Evolutionary conservation across 2,329 filamentous ascomycete species (phyloP).

Genomic region (Arthrobotrys megalospora): DNA sequence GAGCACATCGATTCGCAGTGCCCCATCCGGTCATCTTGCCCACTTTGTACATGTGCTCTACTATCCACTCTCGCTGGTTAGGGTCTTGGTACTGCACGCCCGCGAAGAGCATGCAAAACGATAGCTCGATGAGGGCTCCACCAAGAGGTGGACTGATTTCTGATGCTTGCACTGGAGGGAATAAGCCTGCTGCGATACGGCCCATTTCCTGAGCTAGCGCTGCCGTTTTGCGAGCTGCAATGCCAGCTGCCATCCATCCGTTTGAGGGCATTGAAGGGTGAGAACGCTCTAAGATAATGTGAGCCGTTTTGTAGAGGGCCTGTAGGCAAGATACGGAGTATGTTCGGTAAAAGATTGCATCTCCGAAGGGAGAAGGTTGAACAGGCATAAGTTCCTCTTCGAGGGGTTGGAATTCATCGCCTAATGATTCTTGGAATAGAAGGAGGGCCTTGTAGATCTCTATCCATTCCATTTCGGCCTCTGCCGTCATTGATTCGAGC

Average conservation of each 20-base stretch:
- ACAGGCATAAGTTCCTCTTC: constrained; percentile 76
- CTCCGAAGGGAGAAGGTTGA: constrained; percentile 82
- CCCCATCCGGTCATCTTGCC: constrained; percentile 88
- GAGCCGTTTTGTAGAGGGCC: constrained; percentile 87
- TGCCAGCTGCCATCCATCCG: constrained; percentile 86
- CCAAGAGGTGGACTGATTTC: constrained; percentile 83
- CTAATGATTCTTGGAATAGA: constrained; percentile 76
- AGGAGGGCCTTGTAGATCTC: constrained; percentile 80
- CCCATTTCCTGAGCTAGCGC: constrained; percentile 82
- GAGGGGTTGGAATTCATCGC: constrained; percentile 82
- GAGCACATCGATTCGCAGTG: constrained; percentile 83
- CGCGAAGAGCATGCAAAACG: constrained; percentile 87
- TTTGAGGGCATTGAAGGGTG: constrained; percentile 93
- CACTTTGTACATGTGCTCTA: constrained; percentile 81
- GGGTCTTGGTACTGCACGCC: constrained; percentile 83
- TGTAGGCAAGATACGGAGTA: constrained; percentile 90
- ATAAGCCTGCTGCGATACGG: constrained; percentile 81
- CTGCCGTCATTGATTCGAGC: constrained; percentile 76
- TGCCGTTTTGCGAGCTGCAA: constrained; percentile 81
- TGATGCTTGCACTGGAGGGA: constrained; percentile 71
- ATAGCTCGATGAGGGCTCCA: constrained; percentile 84
- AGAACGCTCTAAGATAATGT: constrained; percentile 84
- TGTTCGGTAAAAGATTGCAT: constrained; percentile 82
- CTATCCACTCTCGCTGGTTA: constrained; percentile 82
- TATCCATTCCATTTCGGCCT: constrained; percentile 84